Percentiles rank a stretch among this genome's conserved stretches.
Conservation (phyloP, 2,329 filamentous ascomycete species). For the Aspergillus pseudoterreus region DNA sequence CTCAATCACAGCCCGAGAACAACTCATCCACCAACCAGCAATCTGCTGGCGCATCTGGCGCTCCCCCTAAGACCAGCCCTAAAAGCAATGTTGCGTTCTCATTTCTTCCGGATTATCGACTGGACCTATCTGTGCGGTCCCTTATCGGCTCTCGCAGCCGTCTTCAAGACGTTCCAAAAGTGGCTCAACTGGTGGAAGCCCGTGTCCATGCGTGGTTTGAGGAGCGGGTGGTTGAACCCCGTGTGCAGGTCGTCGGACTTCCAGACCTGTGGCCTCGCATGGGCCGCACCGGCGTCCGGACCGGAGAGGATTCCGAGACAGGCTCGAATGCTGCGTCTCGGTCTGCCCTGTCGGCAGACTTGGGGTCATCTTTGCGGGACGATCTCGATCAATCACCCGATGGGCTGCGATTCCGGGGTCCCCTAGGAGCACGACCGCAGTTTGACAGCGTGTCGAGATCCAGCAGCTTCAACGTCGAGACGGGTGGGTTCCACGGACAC, state of each 20-base stretch:
- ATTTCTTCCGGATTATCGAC: constrained; percentile 65
- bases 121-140: constrained; percentile 62
- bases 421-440: constrained; percentile 22
- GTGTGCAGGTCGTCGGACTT: constrained; percentile 62
- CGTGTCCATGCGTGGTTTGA: constrained; percentile 66
- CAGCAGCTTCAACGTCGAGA: constrained; percentile 34
- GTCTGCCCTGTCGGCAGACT: constrained; percentile 26
- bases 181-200: constrained; percentile 62
- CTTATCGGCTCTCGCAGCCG: constrained; percentile 61
- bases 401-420: constrained; percentile 32
- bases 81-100: constrained; percentile 88
- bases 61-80: constrained; percentile 49
- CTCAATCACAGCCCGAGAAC: constrained; percentile 7
- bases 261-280: constrained; percentile 61
- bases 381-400: constrained; percentile 26
- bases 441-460: constrained; percentile 30
- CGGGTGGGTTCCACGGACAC: constrained; percentile 27
- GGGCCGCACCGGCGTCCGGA: constrained; percentile 44
- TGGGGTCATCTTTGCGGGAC: constrained; percentile 18
- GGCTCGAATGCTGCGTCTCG: constrained; percentile 29
- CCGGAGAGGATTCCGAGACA: constrained; percentile 41
- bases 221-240: constrained; percentile 62
- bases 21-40: constrained; percentile 8
- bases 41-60: not conserved
- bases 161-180: constrained; percentile 64